phyloP scores from a whole-genome alignment of 805 yeast genomes.

The Candida alai region DNA sequence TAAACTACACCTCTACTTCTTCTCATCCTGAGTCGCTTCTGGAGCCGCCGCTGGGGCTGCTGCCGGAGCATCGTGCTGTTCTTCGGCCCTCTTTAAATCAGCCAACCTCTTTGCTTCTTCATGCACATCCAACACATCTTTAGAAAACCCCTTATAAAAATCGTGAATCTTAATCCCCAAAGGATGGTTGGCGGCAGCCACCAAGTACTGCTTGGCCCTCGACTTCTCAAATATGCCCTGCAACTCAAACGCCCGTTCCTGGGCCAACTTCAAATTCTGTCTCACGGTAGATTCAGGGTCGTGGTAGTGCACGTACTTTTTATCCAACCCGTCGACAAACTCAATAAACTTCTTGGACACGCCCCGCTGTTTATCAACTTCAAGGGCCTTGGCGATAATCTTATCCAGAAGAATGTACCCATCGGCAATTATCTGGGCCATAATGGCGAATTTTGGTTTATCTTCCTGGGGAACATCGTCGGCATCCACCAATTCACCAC shows the following conservation, averaged over 20 bases:
- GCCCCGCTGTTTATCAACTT: constrained; percentile 64
- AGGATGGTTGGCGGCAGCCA: constrained; percentile 41
- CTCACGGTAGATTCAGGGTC: constrained; percentile 45
- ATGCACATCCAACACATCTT: constrained; percentile 62
- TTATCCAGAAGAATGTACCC: constrained; percentile 68
- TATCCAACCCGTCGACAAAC: constrained; percentile 54
- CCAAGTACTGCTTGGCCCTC: constrained; percentile 35
- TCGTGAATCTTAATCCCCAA: constrained; percentile 58
- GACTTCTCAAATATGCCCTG: constrained; percentile 2
- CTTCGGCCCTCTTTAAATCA: constrained; percentile 43
- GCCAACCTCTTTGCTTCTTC: constrained; percentile 71
- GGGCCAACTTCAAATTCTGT: constrained; percentile 32
- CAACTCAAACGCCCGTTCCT: constrained; percentile 35
- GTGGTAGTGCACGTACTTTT: constrained; percentile 54
- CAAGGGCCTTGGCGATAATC: constrained; percentile 56
- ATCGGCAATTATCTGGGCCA: constrained; percentile 72
- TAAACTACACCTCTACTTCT: background rate
- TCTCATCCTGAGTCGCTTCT: background rate
- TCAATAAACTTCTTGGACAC: constrained; percentile 50
- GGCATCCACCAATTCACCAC: constrained; percentile 10
- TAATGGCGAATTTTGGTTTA: constrained; percentile 70
- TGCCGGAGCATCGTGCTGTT: constrained; percentile 2
- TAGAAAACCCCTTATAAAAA: constrained; percentile 54
- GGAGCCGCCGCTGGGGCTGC: constrained; percentile 3
- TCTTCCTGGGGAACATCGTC: constrained; percentile 65